Evolutionary conservation across 139 green algal species (phyloP).

Genomic region (Asterochloris sp.): DNA sequence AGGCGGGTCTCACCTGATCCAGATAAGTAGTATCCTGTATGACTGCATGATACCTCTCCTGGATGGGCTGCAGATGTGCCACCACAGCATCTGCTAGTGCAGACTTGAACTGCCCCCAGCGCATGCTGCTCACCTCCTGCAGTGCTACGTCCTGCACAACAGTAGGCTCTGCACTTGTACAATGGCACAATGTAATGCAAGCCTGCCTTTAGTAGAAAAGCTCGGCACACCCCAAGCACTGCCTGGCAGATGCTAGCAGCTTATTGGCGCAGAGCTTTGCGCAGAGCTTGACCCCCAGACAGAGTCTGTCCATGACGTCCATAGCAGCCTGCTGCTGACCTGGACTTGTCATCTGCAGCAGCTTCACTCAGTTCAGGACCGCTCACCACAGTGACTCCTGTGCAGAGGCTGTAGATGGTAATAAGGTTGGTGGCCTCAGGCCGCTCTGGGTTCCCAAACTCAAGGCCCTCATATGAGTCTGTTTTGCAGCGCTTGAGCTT

Average conservation of each 20-base stretch:
- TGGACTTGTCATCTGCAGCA: neutral
- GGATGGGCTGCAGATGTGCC: constrained; percentile 87
- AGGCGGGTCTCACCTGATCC: constrained; percentile 28
- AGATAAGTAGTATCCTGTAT: constrained; percentile 38
- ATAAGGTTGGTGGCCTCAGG: constrained; percentile 96
- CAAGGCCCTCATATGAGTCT: constrained; percentile 75
- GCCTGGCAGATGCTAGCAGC: neutral
- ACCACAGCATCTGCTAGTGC: constrained; percentile 90
- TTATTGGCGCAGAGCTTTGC: neutral
- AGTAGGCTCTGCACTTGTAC: neutral
- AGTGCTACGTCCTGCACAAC: constrained; percentile 46
- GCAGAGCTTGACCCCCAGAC: neutral
- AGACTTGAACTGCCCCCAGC: constrained; percentile 97
- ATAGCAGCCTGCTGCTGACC: neutral
- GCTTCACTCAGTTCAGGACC: neutral
- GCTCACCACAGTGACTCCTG: constrained; percentile 69
- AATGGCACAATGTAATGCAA: neutral
- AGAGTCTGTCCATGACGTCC: neutral
- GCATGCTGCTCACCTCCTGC: constrained; percentile 63
- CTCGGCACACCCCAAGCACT: neutral
- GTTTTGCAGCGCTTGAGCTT: constrained; percentile 93
- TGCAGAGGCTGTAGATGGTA: constrained; percentile 90
- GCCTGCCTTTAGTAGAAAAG: neutral
- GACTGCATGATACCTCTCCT: constrained; percentile 52
- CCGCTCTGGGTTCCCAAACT: constrained; percentile 85